phyloP scores from a whole-genome alignment of 371 early-diverging fungal species.

The Enteropsectra breve region DNA sequence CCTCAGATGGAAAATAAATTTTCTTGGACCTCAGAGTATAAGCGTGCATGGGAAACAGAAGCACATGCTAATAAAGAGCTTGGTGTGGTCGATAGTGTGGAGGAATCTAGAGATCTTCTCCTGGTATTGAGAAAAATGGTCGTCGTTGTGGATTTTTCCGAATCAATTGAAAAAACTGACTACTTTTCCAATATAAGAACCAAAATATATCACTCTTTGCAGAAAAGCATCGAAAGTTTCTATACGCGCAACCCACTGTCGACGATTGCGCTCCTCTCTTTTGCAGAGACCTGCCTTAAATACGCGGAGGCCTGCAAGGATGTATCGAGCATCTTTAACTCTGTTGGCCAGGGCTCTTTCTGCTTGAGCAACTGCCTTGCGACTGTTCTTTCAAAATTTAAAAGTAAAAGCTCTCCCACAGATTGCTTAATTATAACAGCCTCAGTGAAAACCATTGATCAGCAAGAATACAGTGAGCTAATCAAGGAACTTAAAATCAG shows the following conservation, averaged over 20 bases:
- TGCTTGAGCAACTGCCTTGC: slow-evolving; percentile 37
- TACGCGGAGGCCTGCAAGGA: slow-evolving; percentile 3
- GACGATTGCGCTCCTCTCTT: slow-evolving; percentile 28
- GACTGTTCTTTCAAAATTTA: slow-evolving; percentile 23
- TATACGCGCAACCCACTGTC: slow-evolving; percentile 47
- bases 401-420: slow-evolving; percentile 18
- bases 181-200: slow-evolving; percentile 42
- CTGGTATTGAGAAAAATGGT: slow-evolving; percentile 36
- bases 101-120: slow-evolving; percentile 30
- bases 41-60: slow-evolving; percentile 47
- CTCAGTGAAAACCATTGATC: slow-evolving; percentile 25
- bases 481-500: slow-evolving; percentile 20
- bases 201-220: slow-evolving; percentile 14
- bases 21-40: slow-evolving; percentile 54
- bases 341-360: slow-evolving; percentile 43
- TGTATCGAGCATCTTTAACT: slow-evolving; percentile 27
- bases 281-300: slow-evolving; percentile 18
- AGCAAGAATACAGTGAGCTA: slow-evolving; percentile 11
- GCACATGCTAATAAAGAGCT: slow-evolving; percentile 11
- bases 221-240: slow-evolving; percentile 25
- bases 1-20: slow-evolving; percentile 45
- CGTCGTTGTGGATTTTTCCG: slow-evolving; percentile 41
- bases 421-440: slow-evolving; percentile 46
- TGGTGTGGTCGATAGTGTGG: background rate
- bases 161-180: slow-evolving; percentile 44